A percentile compares a stretch with the other conserved stretches of the same genome.
These are phyloP conservation scores for Yarrowia sp. DNA, from an alignment of 805 yeast genomes.

Conservation along the genomic window DNA sequence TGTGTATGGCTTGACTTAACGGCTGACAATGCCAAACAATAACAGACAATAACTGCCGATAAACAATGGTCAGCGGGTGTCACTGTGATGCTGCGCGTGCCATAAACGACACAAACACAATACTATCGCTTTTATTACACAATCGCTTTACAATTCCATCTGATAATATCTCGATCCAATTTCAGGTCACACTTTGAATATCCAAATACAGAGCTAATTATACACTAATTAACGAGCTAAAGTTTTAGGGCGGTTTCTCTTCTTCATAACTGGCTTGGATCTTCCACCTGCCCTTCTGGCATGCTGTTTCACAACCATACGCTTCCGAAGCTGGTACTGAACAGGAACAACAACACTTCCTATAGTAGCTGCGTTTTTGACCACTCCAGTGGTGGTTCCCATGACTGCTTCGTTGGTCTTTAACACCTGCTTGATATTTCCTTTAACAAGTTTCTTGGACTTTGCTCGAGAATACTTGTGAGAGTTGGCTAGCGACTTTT, in stretches of 20 bases:
- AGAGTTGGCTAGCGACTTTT: not conserved
- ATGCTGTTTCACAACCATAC: constrained; percentile 1
- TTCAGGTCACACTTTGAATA: no score
- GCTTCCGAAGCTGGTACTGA: not conserved
- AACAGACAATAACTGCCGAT: no score
- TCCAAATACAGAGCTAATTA: not conserved
- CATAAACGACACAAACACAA: no score
- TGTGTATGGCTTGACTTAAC: no score
- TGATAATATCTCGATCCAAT: no score
- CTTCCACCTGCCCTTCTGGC: constrained; percentile 6
- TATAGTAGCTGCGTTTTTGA: not conserved
- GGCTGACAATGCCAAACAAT: no score
- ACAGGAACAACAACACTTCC: constrained; percentile 15
- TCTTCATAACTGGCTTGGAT: not conserved
- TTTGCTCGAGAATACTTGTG: constrained; percentile 5
- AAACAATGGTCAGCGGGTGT: no score
- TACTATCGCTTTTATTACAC: no score
- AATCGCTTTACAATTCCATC: no score
- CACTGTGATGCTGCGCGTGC: no score
- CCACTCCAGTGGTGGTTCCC: constrained; percentile 11
- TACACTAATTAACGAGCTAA: not conserved
- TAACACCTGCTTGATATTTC: not conserved
- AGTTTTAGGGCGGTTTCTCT: not conserved
- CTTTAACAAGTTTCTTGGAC: not conserved
- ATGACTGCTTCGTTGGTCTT: not conserved